Evolutionary conservation across 129 eudicot genomes (phyloP), one percentile per base, ranked within the genome.

Genomic region (sunflower (Helianthus annuus)): DNA sequence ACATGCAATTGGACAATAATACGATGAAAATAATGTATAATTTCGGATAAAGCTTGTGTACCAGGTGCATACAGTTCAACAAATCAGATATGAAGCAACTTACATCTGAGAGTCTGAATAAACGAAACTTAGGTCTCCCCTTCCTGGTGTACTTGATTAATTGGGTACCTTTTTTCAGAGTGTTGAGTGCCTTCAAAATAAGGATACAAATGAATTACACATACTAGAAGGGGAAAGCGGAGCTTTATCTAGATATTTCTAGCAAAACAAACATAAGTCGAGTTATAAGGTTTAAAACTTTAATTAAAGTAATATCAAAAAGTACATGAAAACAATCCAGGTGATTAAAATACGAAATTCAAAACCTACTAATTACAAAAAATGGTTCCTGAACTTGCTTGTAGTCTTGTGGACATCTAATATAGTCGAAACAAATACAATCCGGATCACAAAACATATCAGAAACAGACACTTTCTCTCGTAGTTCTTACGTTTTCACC

Each of bases 101-200:
- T 81, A 87, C 98, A 0, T 85, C 73, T 76, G 93, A 92, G 73
- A 92, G 74, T 88, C 85, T 86, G 89, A 92, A 88, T 60, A 86
- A 80, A 74, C 91, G 76, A 74, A 86, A 81, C 78, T 92, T 85
- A 34, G 96, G 95, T 84, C 83, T 89, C 71, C 98, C 92, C 76
- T 87, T 83, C 67, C 91, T 78, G 74, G 84, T 85, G 70, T 87
- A 89, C 86, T 92, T 89, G 81, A 87, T 78, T 72, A 92, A 80
- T 52, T 83, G 91, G 16, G 86, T 85, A 73, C 96, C 94, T 64
- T 83, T 89, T 78, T 86, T 89, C 86, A 92, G 82, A 57, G 86
- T 77, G 80, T 81, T 56, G 64, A 92, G 90, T 75, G 88, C 96
- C 95, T 92, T 73, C 75, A 83, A 73, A 72, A 34, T 5, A 45